Evolutionary conservation across 192 early-diverging fungal species (phyloP).

Genomic region (Pilobolus umbonatus): DNA sequence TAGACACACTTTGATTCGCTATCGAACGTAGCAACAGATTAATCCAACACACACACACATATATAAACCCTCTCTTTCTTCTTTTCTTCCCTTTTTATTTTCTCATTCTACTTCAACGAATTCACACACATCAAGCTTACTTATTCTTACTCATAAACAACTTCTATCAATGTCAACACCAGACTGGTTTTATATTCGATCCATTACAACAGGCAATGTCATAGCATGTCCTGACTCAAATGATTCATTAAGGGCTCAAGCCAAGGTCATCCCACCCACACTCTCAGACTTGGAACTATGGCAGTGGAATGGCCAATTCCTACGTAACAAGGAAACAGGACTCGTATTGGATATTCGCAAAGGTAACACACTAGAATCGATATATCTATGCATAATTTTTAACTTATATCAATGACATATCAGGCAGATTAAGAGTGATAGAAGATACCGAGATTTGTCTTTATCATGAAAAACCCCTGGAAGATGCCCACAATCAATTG

Average conservation of each 20-base stretch:
- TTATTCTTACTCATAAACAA: background rate
- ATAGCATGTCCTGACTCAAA: slow-evolving; percentile 5
- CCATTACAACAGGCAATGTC: slow-evolving; percentile 24
- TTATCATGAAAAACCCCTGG: slow-evolving; percentile 20
- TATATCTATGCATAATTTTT: background rate
- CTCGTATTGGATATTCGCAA: slow-evolving; percentile 34
- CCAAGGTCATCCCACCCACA: slow-evolving; percentile 10
- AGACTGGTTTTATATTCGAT: slow-evolving; percentile 35
- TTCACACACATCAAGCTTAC: background rate
- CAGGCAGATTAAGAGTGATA: slow-evolving; percentile 35
- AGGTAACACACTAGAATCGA: slow-evolving; percentile 23
- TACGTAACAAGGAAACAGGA: slow-evolving; percentile 27
- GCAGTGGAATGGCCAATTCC: slow-evolving; percentile 24
- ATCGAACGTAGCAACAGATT: too few species aligned
- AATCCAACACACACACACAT: too few species aligned
- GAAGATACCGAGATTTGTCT: slow-evolving; percentile 39
- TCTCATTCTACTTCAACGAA: background rate
- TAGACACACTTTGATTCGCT: too few species aligned
- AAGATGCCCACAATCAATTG: slow-evolving; percentile 26
- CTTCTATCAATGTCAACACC: background rate
- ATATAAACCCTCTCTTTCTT: background rate
- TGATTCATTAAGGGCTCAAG: slow-evolving; percentile 16
- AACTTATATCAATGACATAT: background rate
- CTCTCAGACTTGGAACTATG: slow-evolving; percentile 25
- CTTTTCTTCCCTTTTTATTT: background rate